Percentiles rank a stretch among this genome's conserved stretches.
phyloP scores from a whole-genome alignment of 257 asterid genomes.

The Pogostemon cablin region DNA sequence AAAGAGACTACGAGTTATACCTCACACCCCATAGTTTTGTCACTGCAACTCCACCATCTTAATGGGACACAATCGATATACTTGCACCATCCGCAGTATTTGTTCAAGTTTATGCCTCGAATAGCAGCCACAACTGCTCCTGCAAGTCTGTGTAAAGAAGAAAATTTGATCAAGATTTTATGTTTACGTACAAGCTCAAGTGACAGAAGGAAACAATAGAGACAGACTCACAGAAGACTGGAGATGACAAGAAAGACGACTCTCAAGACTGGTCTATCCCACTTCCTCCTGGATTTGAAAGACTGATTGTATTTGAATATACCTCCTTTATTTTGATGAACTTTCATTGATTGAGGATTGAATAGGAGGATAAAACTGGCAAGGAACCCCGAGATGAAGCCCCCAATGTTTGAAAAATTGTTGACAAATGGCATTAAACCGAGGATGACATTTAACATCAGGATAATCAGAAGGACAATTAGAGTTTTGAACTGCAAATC shows the following conservation, averaged over 20 bases:
- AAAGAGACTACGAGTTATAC: constrained; percentile 35
- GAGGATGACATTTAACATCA: constrained; percentile 50
- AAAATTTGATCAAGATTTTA: constrained; percentile 2
- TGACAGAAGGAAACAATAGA: not conserved
- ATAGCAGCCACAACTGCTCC: constrained; percentile 57
- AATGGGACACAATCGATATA: constrained; percentile 71
- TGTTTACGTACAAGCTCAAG: not conserved
- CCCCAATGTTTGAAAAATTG: constrained; percentile 84
- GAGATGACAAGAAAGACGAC: constrained; percentile 52
- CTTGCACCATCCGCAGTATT: constrained; percentile 73
- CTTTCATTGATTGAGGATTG: constrained; percentile 58
- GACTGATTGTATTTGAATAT: constrained; percentile 66
- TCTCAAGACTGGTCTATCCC: constrained; percentile 70
- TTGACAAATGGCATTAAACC: constrained; percentile 78
- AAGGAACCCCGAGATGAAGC: constrained; percentile 77
- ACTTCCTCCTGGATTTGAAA: constrained; percentile 44
- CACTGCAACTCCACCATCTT: constrained; percentile 88
- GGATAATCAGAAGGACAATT: constrained; percentile 42
- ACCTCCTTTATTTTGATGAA: constrained; percentile 54
- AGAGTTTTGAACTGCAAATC: constrained; percentile 63
- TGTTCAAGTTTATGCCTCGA: constrained; percentile 52
- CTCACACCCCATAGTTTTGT: constrained; percentile 63
- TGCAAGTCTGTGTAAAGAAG: constrained; percentile 49
- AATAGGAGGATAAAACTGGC: constrained; percentile 63
- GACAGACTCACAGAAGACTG: constrained; percentile 63